Evolutionary conservation across 345 rosid genomes (phyloP).

Genomic region (Hypericum androsaemum): DNA sequence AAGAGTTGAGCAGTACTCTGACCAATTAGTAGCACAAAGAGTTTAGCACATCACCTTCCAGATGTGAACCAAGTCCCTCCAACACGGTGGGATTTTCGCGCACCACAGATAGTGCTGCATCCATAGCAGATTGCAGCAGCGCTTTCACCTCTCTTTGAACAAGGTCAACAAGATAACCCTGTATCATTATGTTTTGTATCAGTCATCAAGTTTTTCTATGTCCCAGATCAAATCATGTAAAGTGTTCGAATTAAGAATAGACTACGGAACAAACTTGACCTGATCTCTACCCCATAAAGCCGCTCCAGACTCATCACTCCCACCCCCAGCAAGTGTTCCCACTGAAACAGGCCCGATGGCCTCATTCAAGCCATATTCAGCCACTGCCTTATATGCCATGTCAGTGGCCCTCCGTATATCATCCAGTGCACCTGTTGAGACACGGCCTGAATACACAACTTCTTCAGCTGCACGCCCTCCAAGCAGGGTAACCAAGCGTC

Average conservation of each 20-base stretch:
- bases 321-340: slow-evolving; percentile 77
- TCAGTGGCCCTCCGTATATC: slow-evolving; percentile 93
- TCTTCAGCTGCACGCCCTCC: slow-evolving; percentile 99
- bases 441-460: slow-evolving; percentile 76
- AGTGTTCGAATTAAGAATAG: background rate
- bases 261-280: slow-evolving; percentile 27
- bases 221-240: background rate
- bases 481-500: slow-evolving; percentile 90
- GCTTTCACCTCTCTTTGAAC: slow-evolving; percentile 79
- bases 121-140: slow-evolving; percentile 67
- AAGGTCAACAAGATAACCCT: slow-evolving; percentile 86
- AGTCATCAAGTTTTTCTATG: slow-evolving; percentile 3
- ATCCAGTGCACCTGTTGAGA: slow-evolving; percentile 82
- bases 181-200: slow-evolving; percentile 12
- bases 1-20: too few relatives aligned
- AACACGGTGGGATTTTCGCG: slow-evolving; percentile 79
- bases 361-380: slow-evolving; percentile 91
- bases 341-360: slow-evolving; percentile 79
- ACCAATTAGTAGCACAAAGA: background rate
- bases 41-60: slow-evolving; percentile 52
- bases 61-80: slow-evolving; percentile 88
- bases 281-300: slow-evolving; percentile 81
- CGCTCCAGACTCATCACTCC: slow-evolving; percentile 67
- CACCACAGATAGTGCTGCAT: slow-evolving; percentile 59
- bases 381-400: slow-evolving; percentile 92